Percentiles rank a stretch among this genome's conserved stretches.
Evolutionary conservation across 139 green algal species (phyloP).

Genomic region (Ettlia oleoabundans): DNA sequence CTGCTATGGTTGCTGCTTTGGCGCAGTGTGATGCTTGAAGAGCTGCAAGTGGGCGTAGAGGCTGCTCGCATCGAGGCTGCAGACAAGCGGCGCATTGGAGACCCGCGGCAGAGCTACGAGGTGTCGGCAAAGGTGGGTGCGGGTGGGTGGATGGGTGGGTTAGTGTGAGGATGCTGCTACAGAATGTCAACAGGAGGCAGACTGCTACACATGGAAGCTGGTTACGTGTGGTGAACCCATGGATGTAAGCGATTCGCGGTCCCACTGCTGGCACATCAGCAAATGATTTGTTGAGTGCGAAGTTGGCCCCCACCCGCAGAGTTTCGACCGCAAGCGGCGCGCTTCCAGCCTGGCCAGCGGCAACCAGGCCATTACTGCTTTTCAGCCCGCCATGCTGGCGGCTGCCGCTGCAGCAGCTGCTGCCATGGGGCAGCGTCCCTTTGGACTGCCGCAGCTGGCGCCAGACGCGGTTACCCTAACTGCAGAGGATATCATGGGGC

Average conservation of each 20-base stretch:
- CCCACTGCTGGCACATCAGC: no score
- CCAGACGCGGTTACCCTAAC: not conserved
- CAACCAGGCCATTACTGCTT: no score
- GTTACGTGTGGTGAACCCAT: no score
- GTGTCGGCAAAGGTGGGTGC: conserved; percentile 9
- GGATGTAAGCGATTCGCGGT: no score
- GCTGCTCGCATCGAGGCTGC: not conserved
- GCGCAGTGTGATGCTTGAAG: conserved; percentile 1
- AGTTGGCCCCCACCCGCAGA: no score
- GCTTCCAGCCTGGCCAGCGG: not conserved
- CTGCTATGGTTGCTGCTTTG: no score
- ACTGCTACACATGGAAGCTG: no score
- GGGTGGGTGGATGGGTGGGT: no score
- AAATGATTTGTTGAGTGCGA: no score
- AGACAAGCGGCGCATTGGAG: conserved; percentile 20
- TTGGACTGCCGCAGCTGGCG: not conserved
- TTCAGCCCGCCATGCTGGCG: no score
- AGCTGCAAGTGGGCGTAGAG: conserved; percentile 20
- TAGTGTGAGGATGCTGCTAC: no score
- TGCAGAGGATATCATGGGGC: conserved; percentile 6
- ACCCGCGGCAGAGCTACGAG: conserved; percentile 44
- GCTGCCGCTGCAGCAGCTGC: not conserved
- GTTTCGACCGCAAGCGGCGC: not conserved
- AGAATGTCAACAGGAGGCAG: no score
- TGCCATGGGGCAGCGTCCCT: not conserved